phyloP scores from a whole-genome alignment of 176 grass and related monocot species.

The Chloris gayana region DNA sequence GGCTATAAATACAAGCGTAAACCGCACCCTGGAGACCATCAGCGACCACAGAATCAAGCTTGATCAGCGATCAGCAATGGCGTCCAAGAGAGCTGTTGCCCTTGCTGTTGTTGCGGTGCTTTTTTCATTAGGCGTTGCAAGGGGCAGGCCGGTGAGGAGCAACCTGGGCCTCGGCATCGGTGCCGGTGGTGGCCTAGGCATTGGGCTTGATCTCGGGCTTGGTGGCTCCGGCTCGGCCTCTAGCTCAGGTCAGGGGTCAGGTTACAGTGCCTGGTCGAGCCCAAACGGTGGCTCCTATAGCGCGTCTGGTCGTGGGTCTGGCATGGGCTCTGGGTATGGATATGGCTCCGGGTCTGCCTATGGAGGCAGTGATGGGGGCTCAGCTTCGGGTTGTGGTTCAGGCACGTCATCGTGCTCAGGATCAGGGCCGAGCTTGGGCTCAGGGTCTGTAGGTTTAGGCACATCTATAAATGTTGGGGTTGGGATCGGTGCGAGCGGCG shows the following conservation, averaged over 20 bases:
- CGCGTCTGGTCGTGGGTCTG: constrained; percentile 28
- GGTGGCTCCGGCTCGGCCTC: constrained; percentile 27
- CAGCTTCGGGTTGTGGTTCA: constrained; percentile 32
- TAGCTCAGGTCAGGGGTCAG: constrained; percentile 39
- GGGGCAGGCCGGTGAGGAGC: constrained; percentile 52
- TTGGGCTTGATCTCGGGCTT: constrained; percentile 53
- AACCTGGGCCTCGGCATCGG: constrained; percentile 48
- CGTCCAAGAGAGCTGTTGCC: constrained; percentile 19
- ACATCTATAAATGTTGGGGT: constrained; percentile 20
- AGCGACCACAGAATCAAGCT: constrained; percentile 10
- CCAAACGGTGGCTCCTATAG: constrained; percentile 41
- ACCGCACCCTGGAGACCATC: background rate
- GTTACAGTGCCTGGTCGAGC: constrained; percentile 41
- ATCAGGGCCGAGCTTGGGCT: constrained; percentile 19
- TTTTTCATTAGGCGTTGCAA: constrained; percentile 21
- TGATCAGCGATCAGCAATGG: constrained; percentile 34
- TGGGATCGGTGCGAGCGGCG: constrained; percentile 26
- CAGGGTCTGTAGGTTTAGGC: constrained; percentile 20
- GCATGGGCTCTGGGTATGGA: constrained; percentile 37
- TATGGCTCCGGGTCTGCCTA: constrained; percentile 28
- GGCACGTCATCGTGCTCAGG: constrained; percentile 39
- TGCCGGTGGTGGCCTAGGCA: constrained; percentile 30
- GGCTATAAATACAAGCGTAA: constrained; percentile 42
- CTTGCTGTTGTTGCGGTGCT: constrained; percentile 29
- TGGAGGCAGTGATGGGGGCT: constrained; percentile 32